phyloP scores from a whole-genome alignment of 345 rosid genomes.

The Rubroshorea leprosula region DNA sequence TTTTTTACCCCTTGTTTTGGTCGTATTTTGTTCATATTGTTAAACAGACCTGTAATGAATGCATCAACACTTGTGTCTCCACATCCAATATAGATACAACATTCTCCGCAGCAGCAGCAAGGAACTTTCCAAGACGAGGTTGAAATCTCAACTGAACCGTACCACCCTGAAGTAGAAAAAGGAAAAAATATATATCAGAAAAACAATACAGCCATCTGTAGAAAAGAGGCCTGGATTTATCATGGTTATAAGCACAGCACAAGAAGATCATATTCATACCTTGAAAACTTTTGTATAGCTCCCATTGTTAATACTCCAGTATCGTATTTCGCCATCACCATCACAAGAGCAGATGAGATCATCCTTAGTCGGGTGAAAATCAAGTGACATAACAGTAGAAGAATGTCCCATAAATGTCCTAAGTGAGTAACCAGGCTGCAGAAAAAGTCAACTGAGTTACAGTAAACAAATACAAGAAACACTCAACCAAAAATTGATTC shows the following conservation, averaged over 20 bases:
- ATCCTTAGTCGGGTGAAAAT: constrained; percentile 85
- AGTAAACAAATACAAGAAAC: background rate
- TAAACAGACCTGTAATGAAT: constrained; percentile 60
- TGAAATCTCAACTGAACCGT: constrained; percentile 84
- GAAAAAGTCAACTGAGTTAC: constrained; percentile 11
- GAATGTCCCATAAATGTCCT: constrained; percentile 83
- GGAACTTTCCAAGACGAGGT: constrained; percentile 81
- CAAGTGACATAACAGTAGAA: constrained; percentile 66
- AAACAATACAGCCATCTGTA: background rate
- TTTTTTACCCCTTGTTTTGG: no score
- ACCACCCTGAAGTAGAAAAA: constrained; percentile 56
- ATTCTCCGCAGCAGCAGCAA: constrained; percentile 84
- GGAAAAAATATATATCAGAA: background rate
- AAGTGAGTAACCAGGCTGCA: constrained; percentile 83
- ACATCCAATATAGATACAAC: constrained; percentile 77
- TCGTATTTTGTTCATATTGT: no score
- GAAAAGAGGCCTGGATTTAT: constrained; percentile 1
- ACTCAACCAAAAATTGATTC: background rate
- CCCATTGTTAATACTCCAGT: constrained; percentile 88
- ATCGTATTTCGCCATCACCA: constrained; percentile 81
- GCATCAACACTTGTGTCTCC: constrained; percentile 72
- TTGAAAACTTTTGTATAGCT: constrained; percentile 66
- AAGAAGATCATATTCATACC: constrained; percentile 59
- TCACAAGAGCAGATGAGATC: constrained; percentile 97
- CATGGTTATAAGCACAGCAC: no score